A percentile compares a stretch with the other conserved stretches of the same genome.
phyloP scores from a whole-genome alignment of 306 rosid genomes.

The Gillenia trifoliata region DNA sequence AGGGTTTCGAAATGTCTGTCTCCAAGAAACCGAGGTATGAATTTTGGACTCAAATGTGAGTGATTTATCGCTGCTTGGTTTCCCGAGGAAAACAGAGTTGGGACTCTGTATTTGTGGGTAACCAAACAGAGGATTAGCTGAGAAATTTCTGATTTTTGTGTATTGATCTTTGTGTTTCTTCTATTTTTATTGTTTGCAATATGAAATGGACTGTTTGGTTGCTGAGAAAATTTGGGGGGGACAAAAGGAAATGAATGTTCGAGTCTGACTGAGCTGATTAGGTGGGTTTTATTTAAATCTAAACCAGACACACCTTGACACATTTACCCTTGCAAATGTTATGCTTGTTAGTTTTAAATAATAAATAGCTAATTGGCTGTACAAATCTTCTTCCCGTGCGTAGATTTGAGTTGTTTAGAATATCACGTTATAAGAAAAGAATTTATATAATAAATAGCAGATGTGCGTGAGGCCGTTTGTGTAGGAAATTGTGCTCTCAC shows the following conservation, averaged over 20 bases:
- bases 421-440: too few species aligned
- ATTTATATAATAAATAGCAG: too few species aligned
- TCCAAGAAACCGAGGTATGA: background rate
- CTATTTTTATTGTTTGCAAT: background rate
- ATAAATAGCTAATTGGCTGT: background rate
- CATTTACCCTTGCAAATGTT: background rate
- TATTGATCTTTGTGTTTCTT: background rate
- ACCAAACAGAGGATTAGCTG: background rate
- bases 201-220: background rate
- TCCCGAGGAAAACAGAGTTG: background rate
- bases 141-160: background rate
- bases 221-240: background rate
- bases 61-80: background rate
- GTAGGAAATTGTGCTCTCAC: too few species aligned
- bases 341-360: background rate
- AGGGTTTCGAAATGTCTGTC: background rate
- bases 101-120: background rate
- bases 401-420: background rate
- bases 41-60: background rate
- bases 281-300: background rate
- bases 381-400: background rate
- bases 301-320: background rate
- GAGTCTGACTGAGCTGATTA: background rate
- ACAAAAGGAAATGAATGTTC: background rate
- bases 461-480: too few species aligned